Evolutionary conservation across 768 basidiomycete genomes (phyloP).

Genomic region (Asterophora lycoperdoides): DNA sequence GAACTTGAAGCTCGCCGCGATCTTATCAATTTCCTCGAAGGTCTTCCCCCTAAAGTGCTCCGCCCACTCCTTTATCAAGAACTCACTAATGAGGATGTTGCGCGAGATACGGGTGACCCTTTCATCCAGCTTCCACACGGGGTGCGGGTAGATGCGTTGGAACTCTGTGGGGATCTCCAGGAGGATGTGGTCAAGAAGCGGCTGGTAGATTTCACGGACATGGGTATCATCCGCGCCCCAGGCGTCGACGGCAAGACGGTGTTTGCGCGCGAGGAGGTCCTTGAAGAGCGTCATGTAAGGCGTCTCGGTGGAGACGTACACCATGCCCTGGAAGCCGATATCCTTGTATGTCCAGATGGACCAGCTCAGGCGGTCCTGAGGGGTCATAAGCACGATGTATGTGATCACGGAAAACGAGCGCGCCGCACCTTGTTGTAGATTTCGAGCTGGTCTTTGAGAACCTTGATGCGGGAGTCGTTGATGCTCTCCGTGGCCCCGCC

Average conservation of each 20-base stretch:
- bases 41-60: conserved; percentile 60
- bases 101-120: conserved; percentile 59
- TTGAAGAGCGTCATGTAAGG: conserved; percentile 68
- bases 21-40: conserved; percentile 58
- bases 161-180: conserved; percentile 48
- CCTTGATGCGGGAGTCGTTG: conserved; percentile 60
- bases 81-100: conserved; percentile 67
- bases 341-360: conserved; percentile 89
- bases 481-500: conserved; percentile 58
- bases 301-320: conserved; percentile 62
- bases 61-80: conserved; percentile 69
- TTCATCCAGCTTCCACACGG: conserved; percentile 56
- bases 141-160: conserved; percentile 56
- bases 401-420: not conserved
- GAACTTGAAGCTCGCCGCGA: conserved; percentile 74
- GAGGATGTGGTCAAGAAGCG: conserved; percentile 58
- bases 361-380: conserved; percentile 65
- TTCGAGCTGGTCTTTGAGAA: conserved; percentile 68
- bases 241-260: conserved; percentile 69
- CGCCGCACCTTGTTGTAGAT: conserved; percentile 59
- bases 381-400: not conserved
- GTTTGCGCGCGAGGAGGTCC: conserved; percentile 72
- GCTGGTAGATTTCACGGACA: conserved; percentile 58
- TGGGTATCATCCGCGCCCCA: conserved; percentile 68
- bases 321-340: conserved; percentile 86